Conservation (phyloP, 169 alveolate species). For the Ichthyophthirius multifiliis region DNA sequence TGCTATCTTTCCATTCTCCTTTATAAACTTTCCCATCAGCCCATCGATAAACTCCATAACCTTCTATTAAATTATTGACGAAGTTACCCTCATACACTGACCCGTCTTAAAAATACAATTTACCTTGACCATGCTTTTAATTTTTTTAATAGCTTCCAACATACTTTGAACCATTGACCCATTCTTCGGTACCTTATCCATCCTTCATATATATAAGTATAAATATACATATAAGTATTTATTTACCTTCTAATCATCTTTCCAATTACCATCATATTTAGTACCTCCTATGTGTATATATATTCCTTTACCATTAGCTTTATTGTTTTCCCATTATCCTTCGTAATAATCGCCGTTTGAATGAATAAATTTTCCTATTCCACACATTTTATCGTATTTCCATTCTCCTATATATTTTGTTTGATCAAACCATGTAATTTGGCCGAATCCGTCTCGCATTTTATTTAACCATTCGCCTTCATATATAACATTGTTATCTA, state of each 20-base stretch:
- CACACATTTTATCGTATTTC: slow-evolving; percentile 31
- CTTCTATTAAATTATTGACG: slow-evolving; percentile 55
- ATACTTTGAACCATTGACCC: slow-evolving; percentile 26
- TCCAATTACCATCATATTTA: slow-evolving; percentile 49
- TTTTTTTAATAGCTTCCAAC: slow-evolving; percentile 16
- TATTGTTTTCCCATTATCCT: slow-evolving; percentile 54
- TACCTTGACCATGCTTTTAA: slow-evolving; percentile 30
- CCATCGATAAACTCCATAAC: slow-evolving; percentile 69
- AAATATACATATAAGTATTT: too few relatives aligned
- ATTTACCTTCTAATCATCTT: background rate
- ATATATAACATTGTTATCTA: slow-evolving; percentile 19
- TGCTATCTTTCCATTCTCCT: slow-evolving; percentile 70
- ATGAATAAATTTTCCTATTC: slow-evolving; percentile 23
- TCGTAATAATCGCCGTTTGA: slow-evolving; percentile 33
- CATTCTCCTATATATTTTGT: slow-evolving; percentile 22
- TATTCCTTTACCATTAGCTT: slow-evolving; percentile 65
- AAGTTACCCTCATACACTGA: slow-evolving; percentile 18
- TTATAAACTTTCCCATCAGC: slow-evolving; percentile 67
- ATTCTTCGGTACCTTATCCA: too few relatives aligned
- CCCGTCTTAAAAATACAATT: slow-evolving; percentile 26
- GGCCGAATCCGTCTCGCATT: slow-evolving; percentile 23
- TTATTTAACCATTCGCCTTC: slow-evolving; percentile 40
- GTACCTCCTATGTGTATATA: slow-evolving; percentile 49
- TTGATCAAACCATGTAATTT: background rate
- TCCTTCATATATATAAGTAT: too few relatives aligned